Evolutionary conservation across 495 filamentous ascomycete species (phyloP).

Genomic region (Evernia prunastri): DNA sequence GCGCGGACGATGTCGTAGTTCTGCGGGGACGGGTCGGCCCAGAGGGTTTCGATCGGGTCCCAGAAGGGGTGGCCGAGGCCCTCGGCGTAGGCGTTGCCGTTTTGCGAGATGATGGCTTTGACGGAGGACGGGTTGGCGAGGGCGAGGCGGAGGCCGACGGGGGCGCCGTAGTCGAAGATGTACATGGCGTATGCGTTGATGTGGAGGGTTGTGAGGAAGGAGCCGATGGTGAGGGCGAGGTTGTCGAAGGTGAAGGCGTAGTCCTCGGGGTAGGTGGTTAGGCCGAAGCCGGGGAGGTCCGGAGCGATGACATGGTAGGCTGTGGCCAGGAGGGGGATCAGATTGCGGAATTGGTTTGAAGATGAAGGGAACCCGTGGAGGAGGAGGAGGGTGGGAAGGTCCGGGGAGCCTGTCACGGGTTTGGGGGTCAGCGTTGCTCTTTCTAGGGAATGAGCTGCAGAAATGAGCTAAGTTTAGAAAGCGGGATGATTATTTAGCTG

Average conservation of each 20-base stretch:
- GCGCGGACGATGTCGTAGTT: constrained; percentile 36
- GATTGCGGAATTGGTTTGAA: constrained; percentile 54
- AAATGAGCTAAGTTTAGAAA: too few species aligned
- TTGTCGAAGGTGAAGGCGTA: constrained; percentile 50
- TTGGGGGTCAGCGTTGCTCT: too few species aligned
- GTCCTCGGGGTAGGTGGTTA: constrained; percentile 42
- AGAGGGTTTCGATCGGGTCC: constrained; percentile 43
- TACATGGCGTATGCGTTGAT: constrained; percentile 50
- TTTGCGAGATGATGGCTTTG: constrained; percentile 52
- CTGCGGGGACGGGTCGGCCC: constrained; percentile 33
- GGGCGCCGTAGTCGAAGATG: constrained; percentile 63
- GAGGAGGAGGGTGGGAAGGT: constrained; percentile 48
- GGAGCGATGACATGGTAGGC: constrained; percentile 52
- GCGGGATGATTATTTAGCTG: too few species aligned
- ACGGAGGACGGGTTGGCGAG: constrained; percentile 34
- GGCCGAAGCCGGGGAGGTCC: constrained; percentile 57
- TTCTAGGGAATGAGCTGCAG: too few species aligned
- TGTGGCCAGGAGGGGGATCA: constrained; percentile 52
- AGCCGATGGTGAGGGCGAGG: constrained; percentile 41
- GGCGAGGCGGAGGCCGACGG: constrained; percentile 49
- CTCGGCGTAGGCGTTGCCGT: constrained; percentile 57
- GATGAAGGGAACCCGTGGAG: constrained; percentile 60
- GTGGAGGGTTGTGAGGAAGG: constrained; percentile 42
- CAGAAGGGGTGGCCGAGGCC: constrained; percentile 52
- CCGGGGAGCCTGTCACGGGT: background rate